Conservation (phyloP, 768 basidiomycete species). For the Boletus rubropictus region DNA sequence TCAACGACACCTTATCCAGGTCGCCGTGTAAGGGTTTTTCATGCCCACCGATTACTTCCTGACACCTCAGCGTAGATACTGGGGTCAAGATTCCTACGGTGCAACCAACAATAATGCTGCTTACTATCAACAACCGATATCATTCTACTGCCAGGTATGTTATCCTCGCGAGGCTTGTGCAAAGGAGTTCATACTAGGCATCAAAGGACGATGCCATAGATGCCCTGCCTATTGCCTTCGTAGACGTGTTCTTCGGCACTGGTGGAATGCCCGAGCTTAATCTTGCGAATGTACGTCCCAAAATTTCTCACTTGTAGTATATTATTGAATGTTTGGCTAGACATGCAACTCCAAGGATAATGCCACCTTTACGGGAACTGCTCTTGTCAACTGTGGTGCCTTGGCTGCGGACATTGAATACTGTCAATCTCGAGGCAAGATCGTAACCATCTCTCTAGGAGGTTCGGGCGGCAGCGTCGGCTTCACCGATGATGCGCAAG, state of each 20-base stretch:
- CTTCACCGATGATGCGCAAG: slow-evolving; percentile 36
- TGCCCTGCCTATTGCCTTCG: slow-evolving; percentile 64
- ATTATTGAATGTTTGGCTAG: slow-evolving; percentile 19
- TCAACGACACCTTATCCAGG: slow-evolving; percentile 30
- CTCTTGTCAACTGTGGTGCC: slow-evolving; percentile 35
- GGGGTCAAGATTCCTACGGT: slow-evolving; percentile 74
- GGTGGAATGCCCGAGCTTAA: slow-evolving; percentile 61
- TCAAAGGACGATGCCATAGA: slow-evolving; percentile 60
- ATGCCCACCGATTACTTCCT: neutral
- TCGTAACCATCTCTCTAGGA: slow-evolving; percentile 43
- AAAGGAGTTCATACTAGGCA: slow-evolving; percentile 1
- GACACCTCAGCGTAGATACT: slow-evolving; percentile 42
- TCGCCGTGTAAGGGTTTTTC: slow-evolving; percentile 44
- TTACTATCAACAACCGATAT: slow-evolving; percentile 55
- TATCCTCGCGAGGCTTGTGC: neutral
- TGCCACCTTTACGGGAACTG: slow-evolving; percentile 38
- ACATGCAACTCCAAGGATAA: slow-evolving; percentile 39
- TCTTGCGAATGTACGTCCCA: slow-evolving; percentile 52
- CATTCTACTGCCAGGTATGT: slow-evolving; percentile 58
- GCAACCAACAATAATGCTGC: slow-evolving; percentile 46
- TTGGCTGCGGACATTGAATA: slow-evolving; percentile 39
- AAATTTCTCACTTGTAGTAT: neutral
- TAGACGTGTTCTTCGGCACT: slow-evolving; percentile 59
- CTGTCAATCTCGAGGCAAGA: slow-evolving; percentile 43
- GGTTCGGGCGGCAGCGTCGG: slow-evolving; percentile 38